Percentiles rank a stretch among this genome's conserved stretches.
These are phyloP conservation scores for Echinochloa phyllopogon DNA, from an alignment of 176 grass and related monocot genomes.

Conservation along the genomic window DNA sequence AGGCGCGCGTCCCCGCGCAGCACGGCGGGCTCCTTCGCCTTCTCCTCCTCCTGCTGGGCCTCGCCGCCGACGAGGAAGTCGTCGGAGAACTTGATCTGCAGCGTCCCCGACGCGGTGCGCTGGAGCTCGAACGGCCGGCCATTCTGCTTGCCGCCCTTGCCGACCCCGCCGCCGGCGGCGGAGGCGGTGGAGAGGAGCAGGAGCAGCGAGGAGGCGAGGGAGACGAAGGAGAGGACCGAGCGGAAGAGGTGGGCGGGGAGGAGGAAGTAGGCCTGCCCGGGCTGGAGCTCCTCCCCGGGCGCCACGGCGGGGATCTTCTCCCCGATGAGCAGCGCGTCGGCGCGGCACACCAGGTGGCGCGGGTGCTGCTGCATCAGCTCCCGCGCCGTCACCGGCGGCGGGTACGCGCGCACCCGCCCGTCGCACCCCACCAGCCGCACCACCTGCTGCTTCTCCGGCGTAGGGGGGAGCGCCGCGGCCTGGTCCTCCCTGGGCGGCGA, in stretches of 20 bases:
- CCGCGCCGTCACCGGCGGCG: slow-evolving; percentile 63
- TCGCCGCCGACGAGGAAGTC: slow-evolving; percentile 59
- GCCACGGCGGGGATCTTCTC: slow-evolving; percentile 75
- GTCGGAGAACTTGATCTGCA: slow-evolving; percentile 84
- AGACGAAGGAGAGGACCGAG: slow-evolving; percentile 88
- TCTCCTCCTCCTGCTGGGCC: too few species aligned
- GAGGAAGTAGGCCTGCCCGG: slow-evolving; percentile 83
- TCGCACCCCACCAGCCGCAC: slow-evolving; percentile 67
- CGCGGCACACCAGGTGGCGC: slow-evolving; percentile 81
- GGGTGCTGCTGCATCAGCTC: slow-evolving; percentile 89
- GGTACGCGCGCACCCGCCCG: slow-evolving; percentile 60
- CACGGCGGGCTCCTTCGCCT: slow-evolving; percentile 14
- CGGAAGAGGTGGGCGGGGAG: slow-evolving; percentile 87
- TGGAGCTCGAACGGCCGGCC: slow-evolving; percentile 72
- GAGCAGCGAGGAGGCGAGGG: slow-evolving; percentile 73
- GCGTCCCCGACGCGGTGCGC: slow-evolving; percentile 64
- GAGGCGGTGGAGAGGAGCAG: background rate
- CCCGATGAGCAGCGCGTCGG: slow-evolving; percentile 86
- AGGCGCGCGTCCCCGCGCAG: slow-evolving; percentile 57
- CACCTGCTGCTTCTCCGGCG: background rate
- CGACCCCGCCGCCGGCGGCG: background rate
- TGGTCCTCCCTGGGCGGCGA: slow-evolving; percentile 13
- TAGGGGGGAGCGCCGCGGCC: too few species aligned
- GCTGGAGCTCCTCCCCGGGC: slow-evolving; percentile 55
- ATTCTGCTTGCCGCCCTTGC: background rate